phyloP scores from a whole-genome alignment of 2,329 filamentous ascomycete genomes.

The Paraphaeosphaeria sporulosa region DNA sequence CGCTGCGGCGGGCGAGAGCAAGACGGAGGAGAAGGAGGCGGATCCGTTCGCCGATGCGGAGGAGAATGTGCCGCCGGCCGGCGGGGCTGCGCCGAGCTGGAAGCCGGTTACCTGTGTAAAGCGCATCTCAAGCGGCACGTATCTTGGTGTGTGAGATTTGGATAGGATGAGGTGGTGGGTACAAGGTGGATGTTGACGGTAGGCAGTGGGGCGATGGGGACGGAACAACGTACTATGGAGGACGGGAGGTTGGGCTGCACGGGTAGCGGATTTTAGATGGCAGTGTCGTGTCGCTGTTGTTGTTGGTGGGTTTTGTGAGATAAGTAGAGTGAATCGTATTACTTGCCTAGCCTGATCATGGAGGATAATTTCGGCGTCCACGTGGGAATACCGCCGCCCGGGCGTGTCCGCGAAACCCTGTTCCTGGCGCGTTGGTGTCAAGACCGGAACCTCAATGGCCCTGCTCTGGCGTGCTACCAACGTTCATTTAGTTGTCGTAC shows the following conservation, averaged over 20 bases:
- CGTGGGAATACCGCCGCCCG: not conserved
- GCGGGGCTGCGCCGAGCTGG: constrained; percentile 35
- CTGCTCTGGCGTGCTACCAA: not conserved
- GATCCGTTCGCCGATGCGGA: constrained; percentile 77
- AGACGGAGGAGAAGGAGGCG: constrained; percentile 54
- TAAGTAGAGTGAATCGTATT: constrained; percentile 1
- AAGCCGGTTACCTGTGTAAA: constrained; percentile 45
- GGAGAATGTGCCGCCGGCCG: constrained; percentile 41
- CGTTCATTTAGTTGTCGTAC: not conserved
- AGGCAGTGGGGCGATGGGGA: not conserved
- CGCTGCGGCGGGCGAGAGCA: constrained; percentile 53
- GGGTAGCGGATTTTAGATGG: constrained; percentile 1
- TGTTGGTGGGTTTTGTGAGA: constrained; percentile 2
- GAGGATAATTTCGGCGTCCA: not conserved
- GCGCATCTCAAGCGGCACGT: constrained; percentile 48
- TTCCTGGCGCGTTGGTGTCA: not conserved
- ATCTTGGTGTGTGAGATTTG: constrained; percentile 40
- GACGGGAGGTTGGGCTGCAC: constrained; percentile 2
- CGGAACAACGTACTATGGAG: not conserved
- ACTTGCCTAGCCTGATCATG: not conserved
- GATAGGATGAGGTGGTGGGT: not conserved
- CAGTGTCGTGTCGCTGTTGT: not conserved
- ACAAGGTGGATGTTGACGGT: not conserved
- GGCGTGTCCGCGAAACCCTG: not conserved
- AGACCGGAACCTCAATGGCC: not conserved